Evolutionary conservation across 2,329 filamentous ascomycete genomes (phyloP).

Genomic region (Fusarium compactum): DNA sequence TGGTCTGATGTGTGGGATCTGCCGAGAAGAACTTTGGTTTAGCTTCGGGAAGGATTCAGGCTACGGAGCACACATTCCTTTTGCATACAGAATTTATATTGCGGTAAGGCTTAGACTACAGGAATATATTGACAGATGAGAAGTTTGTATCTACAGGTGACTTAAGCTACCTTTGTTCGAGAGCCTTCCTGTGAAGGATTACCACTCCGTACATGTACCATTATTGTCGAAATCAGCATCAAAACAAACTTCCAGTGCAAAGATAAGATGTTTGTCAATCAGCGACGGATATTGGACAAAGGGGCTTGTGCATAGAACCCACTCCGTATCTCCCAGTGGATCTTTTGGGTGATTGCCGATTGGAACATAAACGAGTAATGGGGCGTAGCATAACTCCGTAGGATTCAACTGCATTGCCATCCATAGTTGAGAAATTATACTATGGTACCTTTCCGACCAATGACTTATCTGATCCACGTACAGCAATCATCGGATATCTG

Average conservation of each 20-base stretch:
- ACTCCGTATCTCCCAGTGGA: neutral
- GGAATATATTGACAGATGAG: neutral
- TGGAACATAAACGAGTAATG: neutral
- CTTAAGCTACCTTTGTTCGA: no score
- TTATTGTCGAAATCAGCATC: neutral
- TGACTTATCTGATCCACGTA: neutral
- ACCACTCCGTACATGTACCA: no score
- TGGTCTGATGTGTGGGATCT: neutral
- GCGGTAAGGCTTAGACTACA: neutral
- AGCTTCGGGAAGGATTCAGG: neutral
- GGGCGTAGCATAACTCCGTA: neutral
- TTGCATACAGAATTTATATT: neutral
- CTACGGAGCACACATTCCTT: neutral
- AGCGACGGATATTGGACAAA: neutral
- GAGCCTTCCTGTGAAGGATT: no score
- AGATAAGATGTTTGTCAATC: neutral
- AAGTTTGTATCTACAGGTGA: neutral
- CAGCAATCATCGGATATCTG: no score
- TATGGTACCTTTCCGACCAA: neutral
- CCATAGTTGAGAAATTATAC: neutral
- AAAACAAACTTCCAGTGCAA: neutral
- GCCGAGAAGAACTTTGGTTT: neutral
- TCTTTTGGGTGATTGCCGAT: neutral
- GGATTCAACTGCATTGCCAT: neutral
- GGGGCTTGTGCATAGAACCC: neutral